Base-by-base conservation (phyloP, 257 asterid species). In the Solanum acaule region DNA sequence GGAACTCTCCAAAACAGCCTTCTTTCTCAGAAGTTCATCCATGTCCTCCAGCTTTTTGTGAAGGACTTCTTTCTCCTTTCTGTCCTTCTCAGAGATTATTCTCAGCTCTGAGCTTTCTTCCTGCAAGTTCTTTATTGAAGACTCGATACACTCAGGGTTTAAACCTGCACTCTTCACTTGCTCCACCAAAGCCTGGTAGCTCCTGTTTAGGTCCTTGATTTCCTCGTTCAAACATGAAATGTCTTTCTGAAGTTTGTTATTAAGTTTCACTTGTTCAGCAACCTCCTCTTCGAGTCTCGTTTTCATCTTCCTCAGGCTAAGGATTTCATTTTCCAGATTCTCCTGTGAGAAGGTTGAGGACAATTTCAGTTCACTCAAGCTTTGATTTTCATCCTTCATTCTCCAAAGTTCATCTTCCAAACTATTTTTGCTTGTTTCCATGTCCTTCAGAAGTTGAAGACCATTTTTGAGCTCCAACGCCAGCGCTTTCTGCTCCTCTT, bases 221-320 rank as follows among this genome's bases (percentile, higher is more conserved):
- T 97, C 99, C 85, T 93, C 96, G 87, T 90, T 91, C 93, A 97
- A 92, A 75, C 92, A 87, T 65, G 78, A 83, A 87, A 94, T 93
- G 87, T 96, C 98, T 88, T 91, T 83, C 90, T 92, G 95, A 86
- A 96, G 95, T 85, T 95, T 90, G 84, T 88, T 88, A 79, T 91
- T 92, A 85, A 91, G 87, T 38, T 89, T 85, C 87, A 87, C 92
- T 84, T 95, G 99, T 87, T 87, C 93, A 10, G 90, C 89, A 71
- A 97, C 97, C 91, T 94, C 96, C 78, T 90, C 92, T 90, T 95
- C 98, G 44, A 97, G 98, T 59, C 93, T 96, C 87, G 89, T 94
- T 91, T 93, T 93, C 81, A 96, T 93, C 92, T 91, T 93, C 90
- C 93, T 94, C 92, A 97, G 92, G 90, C 92, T 89, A 86, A 85